Conservation (phyloP, 805 yeast species). For the Blastobotrys mokoenaii region DNA sequence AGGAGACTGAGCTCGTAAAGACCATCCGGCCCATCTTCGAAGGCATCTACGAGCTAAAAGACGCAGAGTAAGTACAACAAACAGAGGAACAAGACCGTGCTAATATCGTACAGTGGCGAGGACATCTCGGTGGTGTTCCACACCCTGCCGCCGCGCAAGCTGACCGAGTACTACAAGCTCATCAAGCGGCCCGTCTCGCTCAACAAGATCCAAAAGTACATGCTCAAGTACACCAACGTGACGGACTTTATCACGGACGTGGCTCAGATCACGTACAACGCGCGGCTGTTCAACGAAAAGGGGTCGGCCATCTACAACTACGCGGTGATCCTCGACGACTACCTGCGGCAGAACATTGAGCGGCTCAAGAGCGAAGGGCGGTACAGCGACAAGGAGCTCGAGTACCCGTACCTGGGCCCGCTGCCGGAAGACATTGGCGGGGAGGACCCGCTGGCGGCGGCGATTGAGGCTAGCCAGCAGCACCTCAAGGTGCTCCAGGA, state of each 20-base stretch:
- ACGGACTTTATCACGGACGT: slow-evolving; percentile 69
- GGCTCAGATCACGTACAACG: slow-evolving; percentile 85
- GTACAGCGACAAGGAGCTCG: slow-evolving; percentile 30
- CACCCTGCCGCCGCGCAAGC: slow-evolving; percentile 62
- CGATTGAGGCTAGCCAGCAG: too few species aligned
- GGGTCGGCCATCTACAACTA: slow-evolving; percentile 59
- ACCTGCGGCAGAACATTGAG: slow-evolving; percentile 41
- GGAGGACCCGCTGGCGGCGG: slow-evolving; percentile 8
- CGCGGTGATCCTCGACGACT: slow-evolving; percentile 53
- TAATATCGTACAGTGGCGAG: slow-evolving; percentile 33
- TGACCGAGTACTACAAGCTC: slow-evolving; percentile 70
- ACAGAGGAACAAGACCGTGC: too few species aligned
- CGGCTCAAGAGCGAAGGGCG: slow-evolving; percentile 35
- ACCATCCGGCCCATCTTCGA: slow-evolving; percentile 17
- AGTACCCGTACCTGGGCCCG: slow-evolving; percentile 62
- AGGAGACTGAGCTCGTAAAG: not conserved
- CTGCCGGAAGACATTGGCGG: slow-evolving; percentile 41
- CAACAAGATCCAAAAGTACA: slow-evolving; percentile 50
- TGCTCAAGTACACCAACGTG: slow-evolving; percentile 48
- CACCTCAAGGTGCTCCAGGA: too few species aligned
- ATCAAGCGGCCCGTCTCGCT: slow-evolving; percentile 78
- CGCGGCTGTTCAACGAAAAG: slow-evolving; percentile 71
- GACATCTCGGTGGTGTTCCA: slow-evolving; percentile 52
- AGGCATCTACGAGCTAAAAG: slow-evolving; percentile 26
- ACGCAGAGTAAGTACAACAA: slow-evolving; percentile 16